A percentile compares a stretch with the other conserved stretches of the same genome.
These are phyloP conservation scores for Mortierella sp. DNA, from an alignment of 371 early-diverging fungal genomes.

Conservation along the genomic window DNA sequence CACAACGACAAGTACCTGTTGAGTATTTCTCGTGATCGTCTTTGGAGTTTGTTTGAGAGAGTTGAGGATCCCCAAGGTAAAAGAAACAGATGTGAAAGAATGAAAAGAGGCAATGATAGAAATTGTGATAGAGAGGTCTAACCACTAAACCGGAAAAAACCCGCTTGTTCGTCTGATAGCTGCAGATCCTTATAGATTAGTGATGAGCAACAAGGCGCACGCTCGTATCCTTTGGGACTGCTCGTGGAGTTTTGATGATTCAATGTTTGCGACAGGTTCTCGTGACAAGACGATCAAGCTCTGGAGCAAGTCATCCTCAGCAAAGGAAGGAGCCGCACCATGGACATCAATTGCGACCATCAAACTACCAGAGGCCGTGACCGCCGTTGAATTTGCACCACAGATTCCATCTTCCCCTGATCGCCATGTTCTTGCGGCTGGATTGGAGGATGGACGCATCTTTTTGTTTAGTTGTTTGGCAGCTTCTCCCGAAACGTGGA, in stretches of 20 bases:
- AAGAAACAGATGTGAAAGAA: background rate
- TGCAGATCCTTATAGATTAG: conserved; percentile 66
- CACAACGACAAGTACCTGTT: conserved; percentile 77
- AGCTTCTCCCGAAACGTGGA: conserved; percentile 54
- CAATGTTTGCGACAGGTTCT: conserved; percentile 89
- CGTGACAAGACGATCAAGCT: conserved; percentile 92
- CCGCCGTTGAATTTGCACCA: conserved; percentile 84
- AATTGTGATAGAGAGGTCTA: background rate
- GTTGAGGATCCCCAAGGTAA: conserved; percentile 50
- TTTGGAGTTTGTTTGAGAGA: conserved; percentile 83
- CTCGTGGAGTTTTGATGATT: conserved; percentile 83
- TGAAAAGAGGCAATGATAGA: background rate
- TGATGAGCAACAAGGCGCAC: conserved; percentile 82
- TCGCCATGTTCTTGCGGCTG: conserved; percentile 77
- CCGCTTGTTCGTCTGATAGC: conserved; percentile 8
- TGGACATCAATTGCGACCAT: conserved; percentile 65
- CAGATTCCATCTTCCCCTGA: conserved; percentile 20
- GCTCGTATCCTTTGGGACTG: conserved; percentile 96
- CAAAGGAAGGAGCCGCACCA: background rate
- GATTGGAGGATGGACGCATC: conserved; percentile 84
- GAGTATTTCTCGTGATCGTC: conserved; percentile 90
- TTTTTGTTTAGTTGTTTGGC: conserved; percentile 57
- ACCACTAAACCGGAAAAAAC: too few species aligned
- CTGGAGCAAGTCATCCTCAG: conserved; percentile 61
- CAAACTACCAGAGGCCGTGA: conserved; percentile 79